These are phyloP conservation scores for Termitomyces sp. DNA, from an alignment of 768 basidiomycete species.

Conservation along the genomic window DNA sequence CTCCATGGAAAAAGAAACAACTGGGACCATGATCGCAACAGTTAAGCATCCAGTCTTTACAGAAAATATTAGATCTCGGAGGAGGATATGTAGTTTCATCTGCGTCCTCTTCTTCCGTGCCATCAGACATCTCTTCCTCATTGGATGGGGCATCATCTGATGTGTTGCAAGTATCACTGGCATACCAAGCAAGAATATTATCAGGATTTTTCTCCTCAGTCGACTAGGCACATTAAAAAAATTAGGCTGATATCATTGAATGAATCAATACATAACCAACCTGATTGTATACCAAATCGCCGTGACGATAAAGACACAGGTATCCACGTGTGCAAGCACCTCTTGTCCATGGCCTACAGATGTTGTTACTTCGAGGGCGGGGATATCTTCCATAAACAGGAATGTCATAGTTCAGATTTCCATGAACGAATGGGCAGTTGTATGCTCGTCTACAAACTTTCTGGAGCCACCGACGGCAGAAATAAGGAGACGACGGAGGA, in stretches of 20 bases:
- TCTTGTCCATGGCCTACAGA: neutral
- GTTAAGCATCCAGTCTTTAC: constrained; percentile 11
- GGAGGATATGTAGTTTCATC: constrained; percentile 5
- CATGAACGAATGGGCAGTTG: constrained; percentile 19
- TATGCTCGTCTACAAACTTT: constrained; percentile 18
- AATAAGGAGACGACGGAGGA: constrained; percentile 2
- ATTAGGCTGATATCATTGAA: neutral
- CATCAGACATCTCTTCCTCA: too few relatives aligned
- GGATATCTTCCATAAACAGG: constrained; percentile 10
- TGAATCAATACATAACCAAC: neutral
- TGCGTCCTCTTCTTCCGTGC: neutral
- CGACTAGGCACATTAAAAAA: neutral
- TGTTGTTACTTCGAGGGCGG: neutral
- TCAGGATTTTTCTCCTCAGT: neutral
- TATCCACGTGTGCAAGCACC: constrained; percentile 4
- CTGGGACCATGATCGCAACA: constrained; percentile 8
- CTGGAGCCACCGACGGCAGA: constrained; percentile 14
- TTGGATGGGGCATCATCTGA: neutral
- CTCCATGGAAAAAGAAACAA: constrained; percentile 12
- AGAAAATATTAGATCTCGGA: constrained; percentile 6
- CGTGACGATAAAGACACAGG: constrained; percentile 3
- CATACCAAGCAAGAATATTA: neutral
- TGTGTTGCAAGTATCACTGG: neutral
- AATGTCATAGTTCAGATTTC: constrained; percentile 12
- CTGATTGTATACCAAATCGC: constrained; percentile 6